Evolutionary conservation across 148 eudicot species (phyloP).

Genomic region (Amaranthus hypochondriacus): DNA sequence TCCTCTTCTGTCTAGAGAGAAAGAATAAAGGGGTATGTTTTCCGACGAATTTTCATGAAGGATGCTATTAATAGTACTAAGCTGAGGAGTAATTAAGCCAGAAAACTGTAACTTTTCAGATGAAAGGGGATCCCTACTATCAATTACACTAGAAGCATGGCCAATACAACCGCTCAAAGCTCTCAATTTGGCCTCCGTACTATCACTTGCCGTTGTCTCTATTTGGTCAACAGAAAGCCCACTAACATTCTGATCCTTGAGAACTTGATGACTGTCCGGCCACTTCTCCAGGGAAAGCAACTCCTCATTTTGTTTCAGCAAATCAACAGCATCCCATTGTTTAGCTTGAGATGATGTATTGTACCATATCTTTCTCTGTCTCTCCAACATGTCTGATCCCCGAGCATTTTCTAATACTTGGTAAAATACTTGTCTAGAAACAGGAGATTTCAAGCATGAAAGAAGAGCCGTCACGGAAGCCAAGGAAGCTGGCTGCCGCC

Average conservation of each 20-base stretch:
- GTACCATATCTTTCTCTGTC: conserved; percentile 99
- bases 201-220: conserved; percentile 35
- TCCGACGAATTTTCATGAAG: conserved; percentile 69
- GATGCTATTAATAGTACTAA: conserved; percentile 60
- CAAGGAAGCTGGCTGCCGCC: conserved; percentile 81
- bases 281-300: conserved; percentile 56
- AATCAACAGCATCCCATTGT: conserved; percentile 45
- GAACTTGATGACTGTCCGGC: conserved; percentile 49
- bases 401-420: conserved; percentile 69
- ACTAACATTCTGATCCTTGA: conserved; percentile 28
- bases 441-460: conserved; percentile 82
- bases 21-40: conserved; percentile 90
- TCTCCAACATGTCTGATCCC: conserved; percentile 94
- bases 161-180: conserved; percentile 46
- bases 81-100: conserved; percentile 79
- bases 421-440: conserved; percentile 68
- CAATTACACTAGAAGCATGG: conserved; percentile 45
- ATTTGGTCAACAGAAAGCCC: conserved; percentile 26
- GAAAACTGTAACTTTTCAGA: conserved; percentile 79
- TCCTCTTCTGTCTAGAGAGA: conserved; percentile 65
- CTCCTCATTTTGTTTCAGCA: conserved; percentile 48
- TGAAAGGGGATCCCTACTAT: conserved; percentile 46
- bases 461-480: conserved; percentile 72
- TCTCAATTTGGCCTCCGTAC: conserved; percentile 45
- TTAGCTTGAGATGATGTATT: conserved; percentile 67